A percentile compares a stretch with the other conserved stretches of the same genome.
Conservation (phyloP, 106 monocot species). For the Dendrobium officinale region DNA sequence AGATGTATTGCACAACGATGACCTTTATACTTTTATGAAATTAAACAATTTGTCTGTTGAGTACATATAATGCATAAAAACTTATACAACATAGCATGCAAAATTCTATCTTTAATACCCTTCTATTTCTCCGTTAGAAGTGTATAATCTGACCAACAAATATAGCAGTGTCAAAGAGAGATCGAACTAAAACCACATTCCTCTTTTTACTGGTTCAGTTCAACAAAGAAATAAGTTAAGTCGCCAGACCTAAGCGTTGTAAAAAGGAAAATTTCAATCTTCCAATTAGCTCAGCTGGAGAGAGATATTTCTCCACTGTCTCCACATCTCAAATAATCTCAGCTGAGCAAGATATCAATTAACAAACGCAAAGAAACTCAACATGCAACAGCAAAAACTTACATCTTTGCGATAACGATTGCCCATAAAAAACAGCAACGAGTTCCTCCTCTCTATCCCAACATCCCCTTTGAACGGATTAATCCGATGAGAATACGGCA, state of each 20-base stretch:
- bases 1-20: background rate
- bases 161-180: background rate
- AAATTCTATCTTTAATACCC: background rate
- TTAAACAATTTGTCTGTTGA: background rate
- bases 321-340: background rate
- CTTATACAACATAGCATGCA: background rate
- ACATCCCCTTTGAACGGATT: constrained; percentile 55
- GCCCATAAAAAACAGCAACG: constrained; percentile 88
- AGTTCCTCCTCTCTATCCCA: constrained; percentile 42
- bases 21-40: background rate
- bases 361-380: background rate
- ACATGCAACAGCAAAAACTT: background rate
- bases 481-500: constrained; percentile 82
- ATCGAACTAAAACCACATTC: background rate
- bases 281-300: background rate
- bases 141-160: background rate
- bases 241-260: background rate
- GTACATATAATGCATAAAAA: background rate
- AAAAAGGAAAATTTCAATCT: background rate
- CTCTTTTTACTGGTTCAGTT: background rate
- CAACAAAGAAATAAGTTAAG: background rate
- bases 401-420: constrained; percentile 88
- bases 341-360: background rate
- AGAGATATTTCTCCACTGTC: background rate
- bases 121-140: background rate